A percentile compares a stretch with the other conserved stretches of the same genome.
Evolutionary conservation across 2,329 filamentous ascomycete genomes (phyloP).

Genomic region (Fonsecaea pugnacius): DNA sequence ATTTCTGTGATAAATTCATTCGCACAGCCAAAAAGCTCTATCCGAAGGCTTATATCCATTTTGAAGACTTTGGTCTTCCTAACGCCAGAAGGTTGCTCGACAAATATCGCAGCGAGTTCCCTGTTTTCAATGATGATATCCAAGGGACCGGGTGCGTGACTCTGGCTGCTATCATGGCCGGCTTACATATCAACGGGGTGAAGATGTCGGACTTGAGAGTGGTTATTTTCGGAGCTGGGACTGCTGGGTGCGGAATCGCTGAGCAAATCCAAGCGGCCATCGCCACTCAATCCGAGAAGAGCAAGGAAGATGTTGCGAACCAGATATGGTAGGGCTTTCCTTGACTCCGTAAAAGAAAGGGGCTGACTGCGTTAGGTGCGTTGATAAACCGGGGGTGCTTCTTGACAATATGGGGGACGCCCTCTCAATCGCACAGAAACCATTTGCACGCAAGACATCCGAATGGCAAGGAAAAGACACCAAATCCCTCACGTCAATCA

Average conservation of each 20-base stretch:
- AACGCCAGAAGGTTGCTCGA: conserved; percentile 80
- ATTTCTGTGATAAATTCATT: conserved; percentile 77
- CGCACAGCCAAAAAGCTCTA: conserved; percentile 69
- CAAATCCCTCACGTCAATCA: conserved; percentile 66
- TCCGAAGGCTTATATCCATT: conserved; percentile 82
- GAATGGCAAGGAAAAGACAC: conserved; percentile 50
- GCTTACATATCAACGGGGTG: conserved; percentile 68
- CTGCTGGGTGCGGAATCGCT: conserved; percentile 82
- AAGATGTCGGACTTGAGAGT: conserved; percentile 71
- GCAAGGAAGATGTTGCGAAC: conserved; percentile 72
- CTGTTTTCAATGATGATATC: conserved; percentile 91
- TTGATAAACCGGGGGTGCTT: conserved; percentile 81
- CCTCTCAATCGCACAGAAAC: conserved; percentile 68
- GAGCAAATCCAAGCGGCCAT: conserved; percentile 84
- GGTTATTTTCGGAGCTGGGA: conserved; percentile 78
- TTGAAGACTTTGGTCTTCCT: conserved; percentile 80
- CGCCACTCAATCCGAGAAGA: conserved; percentile 66
- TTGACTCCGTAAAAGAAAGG: not conserved
- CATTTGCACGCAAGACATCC: conserved; percentile 65
- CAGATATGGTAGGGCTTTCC: conserved; percentile 63
- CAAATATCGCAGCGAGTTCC: conserved; percentile 70
- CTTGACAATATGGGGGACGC: conserved; percentile 64
- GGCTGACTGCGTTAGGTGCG: conserved; percentile 55
- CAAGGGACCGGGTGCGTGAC: conserved; percentile 89
- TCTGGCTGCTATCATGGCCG: conserved; percentile 78